Base-by-base conservation (phyloP, 768 basidiomycete species). In the Suillus subaureus region DNA sequence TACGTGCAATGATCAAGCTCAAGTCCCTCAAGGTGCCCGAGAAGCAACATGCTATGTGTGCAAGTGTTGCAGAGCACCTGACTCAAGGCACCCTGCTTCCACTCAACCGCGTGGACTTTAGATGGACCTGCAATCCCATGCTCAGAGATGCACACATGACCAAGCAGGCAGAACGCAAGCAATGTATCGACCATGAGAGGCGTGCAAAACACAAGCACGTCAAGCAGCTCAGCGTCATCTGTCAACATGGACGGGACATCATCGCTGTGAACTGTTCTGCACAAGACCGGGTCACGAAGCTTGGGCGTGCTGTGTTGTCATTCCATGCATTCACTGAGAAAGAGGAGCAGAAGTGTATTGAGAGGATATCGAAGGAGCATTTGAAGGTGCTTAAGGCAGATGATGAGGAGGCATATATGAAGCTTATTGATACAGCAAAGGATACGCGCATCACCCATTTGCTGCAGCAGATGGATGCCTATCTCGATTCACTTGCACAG, bases 401-500 rank as follows among this genome's bases (percentile, higher is more conserved):
- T 74, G 97, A 99, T 81, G 97, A 99, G 81, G 97, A 98, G 79
- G 96, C 94, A 21, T 99, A 99, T 79, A 91, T 98, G 87, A 96
- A 96, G 75, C 91, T 99, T 72, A 94, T 99, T 72, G 97, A 99
- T 77, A 97, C 96, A 21, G 97, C 97, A 65, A 99, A 99, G 77
- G 97, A 99, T 73, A 98, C 97, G 12, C 92, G 97, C 78, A 98
- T 99, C 79, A 97, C 96, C 0, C 97, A 99, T 79, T 82, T 99
- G 33, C 83, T 99, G 64, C 84, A 90, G 54, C 97, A 99, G 80
- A 99, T 97, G 11, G 97, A 99, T 72, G 72, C 89, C 0, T 99
- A 95, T 79, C 89, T 99, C 70, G 96, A 99, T 74, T 94, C 93
- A 8, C 88, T 99, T 31, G 93, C 96, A 1, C 92, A 95, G 65